Conservation (phyloP, 2,329 filamentous ascomycete genomes). For the Zelopaecilomyces penicillatus region DNA sequence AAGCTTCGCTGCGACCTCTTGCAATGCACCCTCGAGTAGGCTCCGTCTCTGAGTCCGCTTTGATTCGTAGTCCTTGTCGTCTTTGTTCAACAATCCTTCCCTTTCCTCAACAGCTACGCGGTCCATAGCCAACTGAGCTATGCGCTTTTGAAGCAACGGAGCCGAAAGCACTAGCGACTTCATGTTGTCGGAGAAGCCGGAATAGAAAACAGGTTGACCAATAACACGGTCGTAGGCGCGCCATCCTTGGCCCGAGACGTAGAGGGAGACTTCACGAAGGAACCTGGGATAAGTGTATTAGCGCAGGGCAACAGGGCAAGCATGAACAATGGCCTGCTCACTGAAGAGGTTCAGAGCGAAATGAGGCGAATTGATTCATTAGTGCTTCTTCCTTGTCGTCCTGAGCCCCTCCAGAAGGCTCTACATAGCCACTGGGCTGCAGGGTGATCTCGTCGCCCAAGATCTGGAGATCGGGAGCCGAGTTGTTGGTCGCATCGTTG, state of each 20-base stretch:
- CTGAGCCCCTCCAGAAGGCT: conserved; percentile 36
- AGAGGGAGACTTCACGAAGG: conserved; percentile 83
- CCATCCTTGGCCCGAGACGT: conserved; percentile 92
- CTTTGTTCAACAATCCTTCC: conserved; percentile 56
- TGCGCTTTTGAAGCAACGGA: conserved; percentile 64
- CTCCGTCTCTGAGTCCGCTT: conserved; percentile 47
- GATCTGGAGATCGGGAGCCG: conserved; percentile 70
- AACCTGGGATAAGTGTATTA: conserved; percentile 49
- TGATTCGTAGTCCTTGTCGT: conserved; percentile 43
- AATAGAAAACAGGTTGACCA: conserved; percentile 88
- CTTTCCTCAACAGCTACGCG: conserved; percentile 68
- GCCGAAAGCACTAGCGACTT: conserved; percentile 68
- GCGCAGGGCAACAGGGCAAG: background rate
- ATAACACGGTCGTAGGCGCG: conserved; percentile 85
- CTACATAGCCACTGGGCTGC: conserved; percentile 62
- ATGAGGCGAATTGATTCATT: conserved; percentile 78
- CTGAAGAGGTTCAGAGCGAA: conserved; percentile 61
- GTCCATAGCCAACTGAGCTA: conserved; percentile 66
- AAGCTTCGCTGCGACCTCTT: conserved; percentile 76
- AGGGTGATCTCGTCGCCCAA: conserved; percentile 66
- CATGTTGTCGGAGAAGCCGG: conserved; percentile 87
- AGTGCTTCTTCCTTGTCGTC: conserved; percentile 58
- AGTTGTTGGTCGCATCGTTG: conserved; percentile 25
- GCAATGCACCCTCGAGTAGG: conserved; percentile 64
- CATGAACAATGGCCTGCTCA: conserved; percentile 21